A percentile compares a stretch with the other conserved stretches of the same genome.
Evolutionary conservation across 805 yeast species (phyloP).

Genomic region (Yarrowia sp.): DNA sequence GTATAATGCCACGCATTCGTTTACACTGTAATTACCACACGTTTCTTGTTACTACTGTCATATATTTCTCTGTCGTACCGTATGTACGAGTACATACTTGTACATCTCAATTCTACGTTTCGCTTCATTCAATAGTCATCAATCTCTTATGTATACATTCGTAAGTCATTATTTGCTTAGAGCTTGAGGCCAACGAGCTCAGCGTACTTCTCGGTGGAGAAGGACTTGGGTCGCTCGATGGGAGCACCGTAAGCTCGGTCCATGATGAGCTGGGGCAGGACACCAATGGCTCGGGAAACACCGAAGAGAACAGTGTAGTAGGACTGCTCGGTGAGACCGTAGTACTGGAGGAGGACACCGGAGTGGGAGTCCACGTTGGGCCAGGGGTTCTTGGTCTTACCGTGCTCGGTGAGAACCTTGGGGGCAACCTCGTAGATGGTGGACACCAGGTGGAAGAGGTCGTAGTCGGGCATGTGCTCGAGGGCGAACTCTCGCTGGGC

Average conservation of each 20-base stretch:
- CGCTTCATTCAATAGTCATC: conserved; percentile 27
- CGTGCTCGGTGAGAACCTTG: conserved; percentile 74
- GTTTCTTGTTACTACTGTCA: too few species aligned
- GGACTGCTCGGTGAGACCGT: conserved; percentile 73
- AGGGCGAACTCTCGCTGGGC: conserved; percentile 76
- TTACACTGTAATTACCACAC: too few species aligned
- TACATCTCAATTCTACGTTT: neutral
- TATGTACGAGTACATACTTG: too few species aligned
- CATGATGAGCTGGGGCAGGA: conserved; percentile 77
- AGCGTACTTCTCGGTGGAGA: conserved; percentile 54
- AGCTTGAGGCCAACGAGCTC: conserved; percentile 44
- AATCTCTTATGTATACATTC: conserved; percentile 36
- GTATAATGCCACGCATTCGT: too few species aligned
- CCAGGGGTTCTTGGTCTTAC: conserved; percentile 85
- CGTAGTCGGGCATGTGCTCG: conserved; percentile 64
- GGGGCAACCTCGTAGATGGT: conserved; percentile 75
- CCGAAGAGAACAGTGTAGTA: conserved; percentile 85
- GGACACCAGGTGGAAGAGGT: conserved; percentile 69
- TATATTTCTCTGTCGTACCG: too few species aligned
- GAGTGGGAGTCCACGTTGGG: conserved; percentile 85
- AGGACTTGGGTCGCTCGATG: conserved; percentile 78
- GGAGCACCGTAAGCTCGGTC: conserved; percentile 80
- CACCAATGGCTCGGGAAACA: conserved; percentile 82
- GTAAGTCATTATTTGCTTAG: conserved; percentile 38
- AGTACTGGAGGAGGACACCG: conserved; percentile 79